Base-by-base conservation (phyloP, 306 rosid species). In the Vigna hirtella region DNA sequence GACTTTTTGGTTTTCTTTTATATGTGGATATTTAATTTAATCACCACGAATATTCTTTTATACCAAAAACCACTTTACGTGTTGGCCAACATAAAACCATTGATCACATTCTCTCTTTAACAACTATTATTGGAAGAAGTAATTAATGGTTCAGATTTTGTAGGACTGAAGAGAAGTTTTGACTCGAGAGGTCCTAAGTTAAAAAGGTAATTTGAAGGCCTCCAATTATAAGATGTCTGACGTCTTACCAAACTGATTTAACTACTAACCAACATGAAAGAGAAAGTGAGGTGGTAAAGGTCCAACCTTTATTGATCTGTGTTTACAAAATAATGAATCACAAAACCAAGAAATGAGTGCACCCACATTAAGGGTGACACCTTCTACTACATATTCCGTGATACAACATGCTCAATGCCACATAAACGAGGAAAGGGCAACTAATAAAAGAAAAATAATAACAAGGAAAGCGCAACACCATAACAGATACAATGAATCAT, bases 221-320 rank as follows among this genome's bases (percentile, higher is more conserved):
- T 15, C 57, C 56, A 7, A 45, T 47, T 74, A 47, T 43, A n/a
- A 49, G 83, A 66, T 40, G 70, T 83, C 53, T 43, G 40, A 42
- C 70, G 57, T 63, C 76, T 48, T 48, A 64, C 84, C 82, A 64
- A 13, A 49, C 16, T 49, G 82, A 84, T 76, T 70, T 65, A 65
- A 76, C 84, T 20, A 14, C 68, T 6, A 30, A 72, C 69, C 58
- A 22, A 50, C 51, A 65, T 66, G 79, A 66, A 65, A 47, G 79
- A 71, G 76, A 70, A 48, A 34, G 74, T 15, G 10, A 20, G 8
- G 32, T 36, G 75, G 26, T 18, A 57, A 81, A 48, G 65, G 26
- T 69, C 18, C 77, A 75, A 9, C 45, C 67, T 17, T 49, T 67
- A 16, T 74, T 59, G 9, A 28, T 81, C 73, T 38, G 20, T 61